Conservation (phyloP, 2,329 filamentous ascomycete species). For the Penicillium verrucosum region DNA sequence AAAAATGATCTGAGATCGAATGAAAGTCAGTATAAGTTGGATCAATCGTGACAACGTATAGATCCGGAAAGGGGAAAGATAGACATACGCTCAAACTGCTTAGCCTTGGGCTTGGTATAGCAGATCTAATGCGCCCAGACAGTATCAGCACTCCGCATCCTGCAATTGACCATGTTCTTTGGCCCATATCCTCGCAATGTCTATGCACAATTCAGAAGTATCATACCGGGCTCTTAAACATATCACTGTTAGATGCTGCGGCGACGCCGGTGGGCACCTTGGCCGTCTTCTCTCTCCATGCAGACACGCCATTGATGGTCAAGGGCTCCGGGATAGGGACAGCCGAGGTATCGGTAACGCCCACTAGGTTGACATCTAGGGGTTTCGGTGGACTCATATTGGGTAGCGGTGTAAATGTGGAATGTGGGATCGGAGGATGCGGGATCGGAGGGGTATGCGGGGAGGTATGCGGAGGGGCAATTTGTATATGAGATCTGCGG, state of each 20-base stretch:
- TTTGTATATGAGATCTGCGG: neutral
- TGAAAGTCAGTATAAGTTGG: neutral
- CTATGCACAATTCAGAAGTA: constrained; percentile 1
- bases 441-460: neutral
- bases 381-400: constrained; percentile 27
- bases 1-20: constrained; percentile 52
- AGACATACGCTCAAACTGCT: constrained; percentile 76
- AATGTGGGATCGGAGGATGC: neutral
- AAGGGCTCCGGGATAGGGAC: constrained; percentile 46
- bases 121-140: constrained; percentile 32
- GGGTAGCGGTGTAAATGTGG: neutral
- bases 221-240: constrained; percentile 73
- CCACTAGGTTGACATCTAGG: constrained; percentile 31
- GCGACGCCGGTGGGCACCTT: constrained; percentile 72
- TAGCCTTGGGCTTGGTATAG: constrained; percentile 68
- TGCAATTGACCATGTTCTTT: neutral
- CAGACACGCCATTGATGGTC: constrained; percentile 64
- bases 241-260: constrained; percentile 71
- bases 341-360: constrained; percentile 37
- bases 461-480: neutral
- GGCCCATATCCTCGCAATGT: neutral
- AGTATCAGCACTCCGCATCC: constrained; percentile 11
- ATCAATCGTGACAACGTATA: neutral
- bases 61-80: neutral
- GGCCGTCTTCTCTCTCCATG: constrained; percentile 64